These are phyloP conservation scores for Aureobasidium sp. DNA, from an alignment of 2,329 filamentous ascomycete species.

Conservation along the genomic window DNA sequence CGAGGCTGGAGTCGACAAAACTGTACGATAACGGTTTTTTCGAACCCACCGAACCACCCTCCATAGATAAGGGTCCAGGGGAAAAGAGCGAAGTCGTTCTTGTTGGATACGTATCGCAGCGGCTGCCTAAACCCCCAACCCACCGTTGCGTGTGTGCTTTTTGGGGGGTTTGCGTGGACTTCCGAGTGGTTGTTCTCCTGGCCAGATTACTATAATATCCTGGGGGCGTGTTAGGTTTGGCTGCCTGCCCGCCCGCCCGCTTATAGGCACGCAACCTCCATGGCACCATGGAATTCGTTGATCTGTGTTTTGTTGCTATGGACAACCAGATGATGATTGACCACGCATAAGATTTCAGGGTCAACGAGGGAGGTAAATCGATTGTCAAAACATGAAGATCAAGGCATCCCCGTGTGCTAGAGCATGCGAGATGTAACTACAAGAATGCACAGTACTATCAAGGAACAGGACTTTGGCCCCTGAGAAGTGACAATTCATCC, in stretches of 20 bases:
- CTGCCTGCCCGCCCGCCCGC: not conserved
- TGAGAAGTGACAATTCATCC: too few species aligned
- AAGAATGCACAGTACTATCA: too few species aligned
- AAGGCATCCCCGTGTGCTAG: too few species aligned
- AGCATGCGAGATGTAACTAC: too few species aligned
- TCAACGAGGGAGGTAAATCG: not conserved
- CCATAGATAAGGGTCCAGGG: not conserved
- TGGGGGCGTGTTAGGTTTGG: not conserved
- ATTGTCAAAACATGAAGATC: not conserved
- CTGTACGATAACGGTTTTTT: not conserved
- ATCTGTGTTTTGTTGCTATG: not conserved
- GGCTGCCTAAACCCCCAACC: not conserved
- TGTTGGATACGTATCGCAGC: not conserved
- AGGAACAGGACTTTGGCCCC: too few species aligned
- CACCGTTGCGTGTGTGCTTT: not conserved
- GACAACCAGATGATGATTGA: not conserved
- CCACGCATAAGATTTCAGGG: not conserved
- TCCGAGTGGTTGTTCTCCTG: not conserved
- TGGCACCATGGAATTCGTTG: not conserved
- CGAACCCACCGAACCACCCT: not conserved
- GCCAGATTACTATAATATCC: not conserved
- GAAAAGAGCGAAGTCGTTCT: not conserved
- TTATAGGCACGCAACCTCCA: not conserved
- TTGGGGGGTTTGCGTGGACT: not conserved
- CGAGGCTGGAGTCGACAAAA: not conserved